Conservation (phyloP, 768 basidiomycete species). For the Boletus barrowsii region DNA sequence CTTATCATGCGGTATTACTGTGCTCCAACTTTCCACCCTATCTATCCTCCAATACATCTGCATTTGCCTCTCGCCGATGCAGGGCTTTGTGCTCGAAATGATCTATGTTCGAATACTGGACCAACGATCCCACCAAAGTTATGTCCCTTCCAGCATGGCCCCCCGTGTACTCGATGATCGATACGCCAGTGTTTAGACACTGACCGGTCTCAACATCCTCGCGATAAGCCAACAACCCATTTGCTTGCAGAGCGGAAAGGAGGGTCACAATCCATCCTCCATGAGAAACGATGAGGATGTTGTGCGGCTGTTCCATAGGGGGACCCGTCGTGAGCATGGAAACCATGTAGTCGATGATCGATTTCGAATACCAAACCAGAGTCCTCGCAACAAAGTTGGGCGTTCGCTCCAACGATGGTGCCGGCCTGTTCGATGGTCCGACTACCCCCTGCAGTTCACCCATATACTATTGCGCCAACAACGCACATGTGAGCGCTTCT, state of each 20-base stretch:
- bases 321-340: constrained; percentile 16
- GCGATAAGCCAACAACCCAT: constrained; percentile 36
- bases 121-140: constrained; percentile 36
- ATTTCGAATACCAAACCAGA: constrained; percentile 58
- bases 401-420: constrained; percentile 24
- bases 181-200: constrained; percentile 38
- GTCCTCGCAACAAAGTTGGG: constrained; percentile 48
- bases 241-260: constrained; percentile 45
- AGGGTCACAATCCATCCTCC: constrained; percentile 61
- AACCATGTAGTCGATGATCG: constrained; percentile 35
- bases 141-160: constrained; percentile 17
- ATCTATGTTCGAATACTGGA: constrained; percentile 51
- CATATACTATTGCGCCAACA: constrained; percentile 44
- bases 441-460: constrained; percentile 58
- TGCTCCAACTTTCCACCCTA: background rate
- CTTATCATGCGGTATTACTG: constrained; percentile 8
- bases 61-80: constrained; percentile 45
- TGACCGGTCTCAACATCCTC: constrained; percentile 27
- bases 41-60: constrained; percentile 38
- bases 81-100: constrained; percentile 42
- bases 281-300: constrained; percentile 62
- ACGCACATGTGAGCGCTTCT: no score
- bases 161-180: constrained; percentile 52
- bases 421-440: constrained; percentile 10
- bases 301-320: constrained; percentile 29